Evolutionary conservation across 306 rosid species (phyloP).

Genomic region (Adenanthera pavonina): DNA sequence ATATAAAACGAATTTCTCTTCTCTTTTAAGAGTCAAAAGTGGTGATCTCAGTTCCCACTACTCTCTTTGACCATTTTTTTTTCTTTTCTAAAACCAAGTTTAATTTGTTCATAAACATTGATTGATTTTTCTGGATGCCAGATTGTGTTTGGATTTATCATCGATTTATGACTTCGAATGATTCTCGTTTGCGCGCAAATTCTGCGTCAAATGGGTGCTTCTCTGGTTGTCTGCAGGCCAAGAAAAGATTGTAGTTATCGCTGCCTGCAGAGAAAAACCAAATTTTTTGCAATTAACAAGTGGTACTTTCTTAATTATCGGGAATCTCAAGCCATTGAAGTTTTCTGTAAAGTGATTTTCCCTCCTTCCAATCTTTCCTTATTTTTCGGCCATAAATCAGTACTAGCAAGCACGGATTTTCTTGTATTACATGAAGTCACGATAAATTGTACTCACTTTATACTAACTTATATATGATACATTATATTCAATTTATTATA

Average conservation of each 20-base stretch:
- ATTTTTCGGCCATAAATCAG: background rate
- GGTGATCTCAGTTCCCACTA: constrained; percentile 9
- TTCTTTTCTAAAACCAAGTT: background rate
- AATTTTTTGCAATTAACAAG: background rate
- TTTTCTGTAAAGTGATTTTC: background rate
- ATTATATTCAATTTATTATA: too few relatives aligned
- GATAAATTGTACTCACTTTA: too few relatives aligned
- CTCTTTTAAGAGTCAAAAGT: background rate
- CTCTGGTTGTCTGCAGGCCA: background rate
- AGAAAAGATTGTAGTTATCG: background rate
- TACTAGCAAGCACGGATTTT: too few relatives aligned
- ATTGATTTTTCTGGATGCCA: background rate
- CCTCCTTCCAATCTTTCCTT: too few relatives aligned
- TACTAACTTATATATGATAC: too few relatives aligned
- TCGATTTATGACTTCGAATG: background rate
- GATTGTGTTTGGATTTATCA: background rate
- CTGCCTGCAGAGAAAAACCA: background rate
- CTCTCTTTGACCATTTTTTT: background rate
- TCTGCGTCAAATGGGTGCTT: background rate
- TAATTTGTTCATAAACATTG: background rate
- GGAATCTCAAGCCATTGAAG: background rate
- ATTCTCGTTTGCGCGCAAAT: background rate
- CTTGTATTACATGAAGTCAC: too few relatives aligned
- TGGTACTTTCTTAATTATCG: background rate
- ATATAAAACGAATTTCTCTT: background rate